phyloP scores from a whole-genome alignment of 73 alveolate species.

The Stentor roeselii region DNA sequence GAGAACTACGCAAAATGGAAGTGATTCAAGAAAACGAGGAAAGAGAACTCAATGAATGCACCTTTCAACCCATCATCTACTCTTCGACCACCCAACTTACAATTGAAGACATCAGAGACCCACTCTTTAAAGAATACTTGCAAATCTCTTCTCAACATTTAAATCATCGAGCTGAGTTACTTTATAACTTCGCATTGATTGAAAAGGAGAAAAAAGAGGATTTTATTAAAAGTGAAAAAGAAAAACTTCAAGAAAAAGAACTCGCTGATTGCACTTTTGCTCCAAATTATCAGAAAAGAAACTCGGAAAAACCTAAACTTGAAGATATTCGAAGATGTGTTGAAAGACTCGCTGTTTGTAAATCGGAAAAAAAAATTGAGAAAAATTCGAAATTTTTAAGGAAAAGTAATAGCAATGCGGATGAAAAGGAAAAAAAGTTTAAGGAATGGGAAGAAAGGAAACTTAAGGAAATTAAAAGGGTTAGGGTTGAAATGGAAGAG shows the following conservation, averaged over 20 bases:
- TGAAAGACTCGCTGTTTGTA: neutral
- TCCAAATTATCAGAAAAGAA: neutral
- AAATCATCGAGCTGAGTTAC: neutral
- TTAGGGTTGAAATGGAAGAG: neutral
- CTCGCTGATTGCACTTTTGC: slow-evolving; percentile 17
- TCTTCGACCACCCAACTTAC: neutral
- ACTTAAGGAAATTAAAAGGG: neutral
- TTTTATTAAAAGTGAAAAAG: neutral
- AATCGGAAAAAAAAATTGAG: too few species aligned
- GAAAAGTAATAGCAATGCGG: neutral
- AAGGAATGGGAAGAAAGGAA: neutral
- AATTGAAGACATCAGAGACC: neutral
- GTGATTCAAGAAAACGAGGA: neutral
- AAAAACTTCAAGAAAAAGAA: slow-evolving; percentile 3
- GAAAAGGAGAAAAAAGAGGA: slow-evolving; percentile 14
- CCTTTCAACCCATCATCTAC: neutral
- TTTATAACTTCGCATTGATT: neutral
- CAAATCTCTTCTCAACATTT: neutral
- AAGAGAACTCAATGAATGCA: neutral
- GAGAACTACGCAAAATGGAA: neutral
- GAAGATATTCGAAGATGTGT: neutral
- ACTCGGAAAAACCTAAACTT: neutral
- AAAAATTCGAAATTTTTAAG: too few species aligned
- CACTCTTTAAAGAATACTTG: neutral
- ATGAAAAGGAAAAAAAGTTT: neutral